A percentile compares a stretch with the other conserved stretches of the same genome.
phyloP scores from a whole-genome alignment of 768 basidiomycete genomes.

The Amanita rubescens region DNA sequence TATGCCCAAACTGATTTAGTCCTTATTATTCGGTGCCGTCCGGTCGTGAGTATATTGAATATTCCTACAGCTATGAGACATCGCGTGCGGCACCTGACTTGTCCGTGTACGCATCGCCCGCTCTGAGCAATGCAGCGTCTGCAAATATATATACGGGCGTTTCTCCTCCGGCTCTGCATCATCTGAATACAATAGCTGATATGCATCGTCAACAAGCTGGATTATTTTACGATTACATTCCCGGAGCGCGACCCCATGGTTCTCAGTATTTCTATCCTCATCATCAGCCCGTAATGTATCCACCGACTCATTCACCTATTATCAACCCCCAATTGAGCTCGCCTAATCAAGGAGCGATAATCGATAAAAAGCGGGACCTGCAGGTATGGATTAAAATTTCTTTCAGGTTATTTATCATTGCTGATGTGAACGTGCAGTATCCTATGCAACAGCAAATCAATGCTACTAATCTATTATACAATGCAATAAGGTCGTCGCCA shows the following conservation, averaged over 20 bases:
- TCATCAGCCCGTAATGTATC: conserved; percentile 53
- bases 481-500: conserved; percentile 33
- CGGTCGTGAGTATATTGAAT: conserved; percentile 47
- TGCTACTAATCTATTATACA: conserved; percentile 33
- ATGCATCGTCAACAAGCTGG: conserved; percentile 41
- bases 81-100: conserved; percentile 35
- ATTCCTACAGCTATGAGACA: conserved; percentile 47
- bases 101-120: conserved; percentile 42
- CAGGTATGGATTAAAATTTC: conserved; percentile 34
- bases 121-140: conserved; percentile 34
- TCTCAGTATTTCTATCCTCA: conserved; percentile 58
- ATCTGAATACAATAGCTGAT: conserved; percentile 30
- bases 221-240: conserved; percentile 53
- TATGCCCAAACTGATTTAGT: conserved; percentile 37
- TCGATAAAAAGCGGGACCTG: conserved; percentile 50
- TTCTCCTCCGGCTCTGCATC: conserved; percentile 32
- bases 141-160: conserved; percentile 44
- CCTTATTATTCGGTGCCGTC: conserved; percentile 49
- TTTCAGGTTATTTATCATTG: background rate
- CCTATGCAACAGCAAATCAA: conserved; percentile 41
- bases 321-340: conserved; percentile 38
- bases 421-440: conserved; percentile 23
- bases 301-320: conserved; percentile 45
- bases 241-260: conserved; percentile 34
- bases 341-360: conserved; percentile 29